These are phyloP conservation scores for Pestalotiopsis fici DNA, from an alignment of 2,329 filamentous ascomycete genomes.

Conservation along the genomic window DNA sequence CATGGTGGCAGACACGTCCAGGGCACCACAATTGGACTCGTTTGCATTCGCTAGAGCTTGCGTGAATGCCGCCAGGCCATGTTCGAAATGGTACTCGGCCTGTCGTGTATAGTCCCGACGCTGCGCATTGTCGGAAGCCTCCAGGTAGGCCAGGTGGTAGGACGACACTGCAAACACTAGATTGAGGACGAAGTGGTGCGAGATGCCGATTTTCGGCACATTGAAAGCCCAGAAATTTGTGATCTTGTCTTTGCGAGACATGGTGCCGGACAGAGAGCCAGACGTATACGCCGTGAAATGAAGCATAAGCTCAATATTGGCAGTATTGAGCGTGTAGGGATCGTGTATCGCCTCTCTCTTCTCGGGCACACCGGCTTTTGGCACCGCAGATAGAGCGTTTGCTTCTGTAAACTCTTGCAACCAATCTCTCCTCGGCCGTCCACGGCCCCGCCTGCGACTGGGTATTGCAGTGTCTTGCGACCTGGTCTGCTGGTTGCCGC, in stretches of 20 bases:
- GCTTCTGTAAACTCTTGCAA: conserved; percentile 21
- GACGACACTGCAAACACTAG: conserved; percentile 27
- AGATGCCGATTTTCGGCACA: conserved; percentile 26
- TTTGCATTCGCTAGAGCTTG: conserved; percentile 22
- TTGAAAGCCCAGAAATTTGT: conserved; percentile 28
- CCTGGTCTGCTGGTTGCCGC: neutral
- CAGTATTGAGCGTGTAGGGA: conserved; percentile 20
- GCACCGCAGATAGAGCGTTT: neutral
- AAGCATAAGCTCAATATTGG: conserved; percentile 30
- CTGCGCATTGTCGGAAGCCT: conserved; percentile 10
- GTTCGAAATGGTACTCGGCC: conserved; percentile 24
- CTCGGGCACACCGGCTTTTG: too few relatives aligned
- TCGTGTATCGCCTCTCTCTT: conserved; percentile 7
- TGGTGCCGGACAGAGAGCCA: conserved; percentile 16
- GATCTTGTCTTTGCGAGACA: conserved; percentile 18
- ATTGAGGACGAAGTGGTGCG: conserved; percentile 29
- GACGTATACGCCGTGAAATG: conserved; percentile 27
- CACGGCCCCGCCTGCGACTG: conserved; percentile 27
- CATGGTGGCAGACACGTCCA: conserved; percentile 27
- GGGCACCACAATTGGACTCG: conserved; percentile 27
- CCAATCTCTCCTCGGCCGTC: conserved; percentile 25
- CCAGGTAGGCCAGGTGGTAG: conserved; percentile 23
- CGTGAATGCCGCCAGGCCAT: conserved; percentile 26
- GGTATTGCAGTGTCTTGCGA: neutral
- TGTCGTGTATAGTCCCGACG: conserved; percentile 17